Percentiles rank a stretch among this genome's conserved stretches.
Conservation (phyloP, 208 protist genomes). For the Acanthamoeba healyi region DNA sequence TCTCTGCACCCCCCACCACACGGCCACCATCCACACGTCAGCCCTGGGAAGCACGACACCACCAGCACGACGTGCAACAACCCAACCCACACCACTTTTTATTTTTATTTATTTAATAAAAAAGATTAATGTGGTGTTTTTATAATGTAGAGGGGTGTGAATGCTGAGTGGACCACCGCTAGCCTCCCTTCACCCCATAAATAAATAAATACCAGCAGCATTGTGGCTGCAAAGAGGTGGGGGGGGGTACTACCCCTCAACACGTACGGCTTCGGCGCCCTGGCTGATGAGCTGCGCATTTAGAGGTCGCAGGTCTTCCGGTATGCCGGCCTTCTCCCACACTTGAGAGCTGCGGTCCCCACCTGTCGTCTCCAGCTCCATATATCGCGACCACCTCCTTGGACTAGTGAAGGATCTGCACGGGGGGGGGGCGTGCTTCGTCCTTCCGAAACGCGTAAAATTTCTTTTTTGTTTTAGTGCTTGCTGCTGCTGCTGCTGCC, state of each 20-base stretch:
- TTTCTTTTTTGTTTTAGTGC: too few relatives aligned
- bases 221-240: too few relatives aligned
- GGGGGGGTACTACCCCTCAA: neutral
- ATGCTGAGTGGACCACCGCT: neutral
- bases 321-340: neutral
- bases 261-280: slow-evolving; percentile 57
- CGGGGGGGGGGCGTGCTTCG: too few relatives aligned
- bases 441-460: too few relatives aligned
- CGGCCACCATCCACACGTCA: too few relatives aligned
- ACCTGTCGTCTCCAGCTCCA: neutral
- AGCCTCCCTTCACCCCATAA: neutral
- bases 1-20: too few relatives aligned
- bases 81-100: too few relatives aligned
- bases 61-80: too few relatives aligned
- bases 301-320: neutral
- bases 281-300: slow-evolving; percentile 11
- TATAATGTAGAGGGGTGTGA: neutral
- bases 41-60: too few relatives aligned
- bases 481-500: too few relatives aligned
- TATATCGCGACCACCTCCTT: too few relatives aligned
- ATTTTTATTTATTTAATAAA: neutral
- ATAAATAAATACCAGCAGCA: slow-evolving; percentile 3
- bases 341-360: neutral
- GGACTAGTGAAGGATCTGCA: too few relatives aligned
- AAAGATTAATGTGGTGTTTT: neutral